Conservation (phyloP, 78 protist genomes). For the Cavenderia fasciculata region DNA sequence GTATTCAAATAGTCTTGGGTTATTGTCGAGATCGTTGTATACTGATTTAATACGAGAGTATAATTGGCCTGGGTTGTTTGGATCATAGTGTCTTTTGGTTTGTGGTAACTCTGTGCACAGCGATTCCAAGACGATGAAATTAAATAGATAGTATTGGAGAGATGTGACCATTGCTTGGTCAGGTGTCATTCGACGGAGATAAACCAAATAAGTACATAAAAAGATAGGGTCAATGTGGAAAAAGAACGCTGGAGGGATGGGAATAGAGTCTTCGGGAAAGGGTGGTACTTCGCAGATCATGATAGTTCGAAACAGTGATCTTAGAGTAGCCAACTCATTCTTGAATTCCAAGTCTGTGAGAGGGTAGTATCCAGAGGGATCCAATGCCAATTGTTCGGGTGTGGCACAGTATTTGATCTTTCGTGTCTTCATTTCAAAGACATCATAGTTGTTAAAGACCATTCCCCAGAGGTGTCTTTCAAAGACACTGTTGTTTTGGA, state of each 20-base stretch:
- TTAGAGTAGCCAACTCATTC: conserved; percentile 7
- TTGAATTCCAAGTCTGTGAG: conserved; percentile 21
- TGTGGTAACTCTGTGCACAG: not conserved
- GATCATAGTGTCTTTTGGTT: no score
- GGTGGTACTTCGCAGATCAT: conserved; percentile 12
- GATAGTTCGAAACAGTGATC: not conserved
- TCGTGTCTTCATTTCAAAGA: conserved; percentile 12
- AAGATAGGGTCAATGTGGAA: conserved; percentile 5
- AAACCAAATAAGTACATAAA: not conserved
- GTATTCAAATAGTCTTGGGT: not conserved
- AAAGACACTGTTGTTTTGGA: not conserved
- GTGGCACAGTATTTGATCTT: not conserved
- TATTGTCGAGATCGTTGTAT: not conserved
- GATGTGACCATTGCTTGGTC: not conserved
- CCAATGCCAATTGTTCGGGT: not conserved
- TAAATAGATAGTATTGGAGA: not conserved
- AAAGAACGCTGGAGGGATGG: not conserved
- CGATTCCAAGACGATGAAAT: not conserved
- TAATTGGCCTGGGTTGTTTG: not conserved
- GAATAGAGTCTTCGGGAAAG: not conserved
- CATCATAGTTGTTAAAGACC: not conserved
- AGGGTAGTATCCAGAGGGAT: no score
- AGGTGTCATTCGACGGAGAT: not conserved
- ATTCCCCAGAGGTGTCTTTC: conserved; percentile 18
- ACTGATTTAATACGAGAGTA: not conserved